These are phyloP conservation scores for Xanthoceras sorbifolium DNA, from an alignment of 345 rosid species.

Conservation along the genomic window DNA sequence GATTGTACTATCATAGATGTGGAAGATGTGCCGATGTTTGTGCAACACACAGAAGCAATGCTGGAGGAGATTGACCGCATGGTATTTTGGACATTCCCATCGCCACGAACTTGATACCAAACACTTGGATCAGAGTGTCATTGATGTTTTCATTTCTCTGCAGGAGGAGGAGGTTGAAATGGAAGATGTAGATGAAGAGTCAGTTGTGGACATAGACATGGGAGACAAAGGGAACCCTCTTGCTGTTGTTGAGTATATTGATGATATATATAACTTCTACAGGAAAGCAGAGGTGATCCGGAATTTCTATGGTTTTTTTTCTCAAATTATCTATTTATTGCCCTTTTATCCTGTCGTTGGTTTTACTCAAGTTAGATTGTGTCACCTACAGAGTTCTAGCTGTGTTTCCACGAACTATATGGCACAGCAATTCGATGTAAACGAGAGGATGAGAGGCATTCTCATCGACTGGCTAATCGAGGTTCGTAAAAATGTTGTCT, in stretches of 20 bases:
- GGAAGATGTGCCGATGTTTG: conserved; percentile 81
- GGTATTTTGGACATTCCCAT: conserved; percentile 51
- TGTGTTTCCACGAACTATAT: conserved; percentile 67
- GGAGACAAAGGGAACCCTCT: conserved; percentile 69
- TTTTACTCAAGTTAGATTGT: not conserved
- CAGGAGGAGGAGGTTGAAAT: conserved; percentile 94
- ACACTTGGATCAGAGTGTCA: not conserved
- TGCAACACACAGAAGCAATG: conserved; percentile 90
- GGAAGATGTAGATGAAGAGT: conserved; percentile 69
- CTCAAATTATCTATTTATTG: not conserved
- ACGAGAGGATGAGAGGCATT: conserved; percentile 92
- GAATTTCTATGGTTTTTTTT: not conserved
- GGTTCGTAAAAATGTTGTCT: conserved; percentile 38
- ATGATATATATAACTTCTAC: conserved; percentile 67
- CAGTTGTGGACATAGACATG: conserved; percentile 67
- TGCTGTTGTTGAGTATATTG: conserved; percentile 81
- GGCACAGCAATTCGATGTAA: conserved; percentile 75
- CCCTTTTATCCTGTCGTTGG: not conserved
- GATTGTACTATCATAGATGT: conserved; percentile 52
- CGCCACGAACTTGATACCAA: no score
- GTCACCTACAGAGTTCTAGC: conserved; percentile 49
- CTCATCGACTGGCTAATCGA: conserved; percentile 94
- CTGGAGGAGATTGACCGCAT: conserved; percentile 82
- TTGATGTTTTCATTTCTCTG: conserved; percentile 1
- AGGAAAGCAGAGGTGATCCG: conserved; percentile 70